Base-by-base conservation (phyloP, 345 rosid genomes). In the Eucalyptus melliodora region DNA sequence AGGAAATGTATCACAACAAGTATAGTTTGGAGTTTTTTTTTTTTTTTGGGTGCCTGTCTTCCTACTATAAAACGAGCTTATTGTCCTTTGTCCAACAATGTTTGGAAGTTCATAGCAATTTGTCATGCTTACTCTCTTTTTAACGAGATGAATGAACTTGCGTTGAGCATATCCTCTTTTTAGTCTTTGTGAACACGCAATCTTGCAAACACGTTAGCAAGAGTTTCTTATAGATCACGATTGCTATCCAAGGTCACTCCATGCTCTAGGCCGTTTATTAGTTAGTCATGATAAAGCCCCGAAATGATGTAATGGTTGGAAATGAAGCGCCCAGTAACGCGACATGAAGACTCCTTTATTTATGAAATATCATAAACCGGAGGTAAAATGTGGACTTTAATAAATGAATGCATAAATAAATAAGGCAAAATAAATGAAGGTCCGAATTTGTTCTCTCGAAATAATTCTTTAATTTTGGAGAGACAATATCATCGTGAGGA, bases 1-100 rank as follows among this genome's bases (percentile, higher is more conserved):
- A 53, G 24, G 0, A 53, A 53, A 53, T 53, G 0, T 3, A 2
- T 53, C 2, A 53, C 2, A 19, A 7, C 2, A 2, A 53, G 0
- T 4, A 53, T 53, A 19, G 10, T 53, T 53, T 53, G 2, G 24
- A 2, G 10, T 53, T 53, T 53, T 53, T 51, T 51, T 1, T 53
- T 45, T 44, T n/a, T n/a, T n/a, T n/a, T n/a, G n/a, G 11, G 47
- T 53, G 26, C 0, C 26, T 21, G 21, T 53, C 1, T 53, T 21
- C 59, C 26, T 53, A 53, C 2, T 21, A 21, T 53, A 53, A 53
- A 51, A 17, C 0, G 21, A 0, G 2, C 2, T 12, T 3, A 60
- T 60, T 2, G 30, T 60, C 4, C 67, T 27, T 26, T 27, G 67
- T 27, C 67, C 30, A 10, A 12, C 30, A 6, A 12, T 60, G 67